A percentile compares a stretch with the other conserved stretches of the same genome.
Evolutionary conservation across 352 stramenopile genomes (phyloP).

Genomic region (Phytophthora europaea): DNA sequence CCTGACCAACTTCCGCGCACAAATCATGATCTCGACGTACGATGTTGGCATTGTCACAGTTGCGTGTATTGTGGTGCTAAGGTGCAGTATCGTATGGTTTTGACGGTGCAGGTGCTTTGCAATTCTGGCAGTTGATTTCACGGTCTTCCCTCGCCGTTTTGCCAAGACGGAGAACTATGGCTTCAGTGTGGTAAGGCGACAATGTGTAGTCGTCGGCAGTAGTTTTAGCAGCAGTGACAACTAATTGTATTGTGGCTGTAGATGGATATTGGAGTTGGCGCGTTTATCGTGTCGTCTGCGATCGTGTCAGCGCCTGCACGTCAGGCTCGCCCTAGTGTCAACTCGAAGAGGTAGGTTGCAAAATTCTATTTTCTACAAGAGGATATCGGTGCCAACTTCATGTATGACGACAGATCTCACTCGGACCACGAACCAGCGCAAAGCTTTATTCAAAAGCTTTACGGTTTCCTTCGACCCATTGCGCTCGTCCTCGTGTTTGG

Average conservation of each 20-base stretch:
- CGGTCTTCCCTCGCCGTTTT: constrained; percentile 95
- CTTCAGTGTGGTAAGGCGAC: constrained; percentile 90
- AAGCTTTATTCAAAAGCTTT: constrained; percentile 41
- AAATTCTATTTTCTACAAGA: background rate
- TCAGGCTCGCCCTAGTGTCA: constrained; percentile 40
- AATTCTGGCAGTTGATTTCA: constrained; percentile 99
- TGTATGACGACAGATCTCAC: constrained; percentile 18
- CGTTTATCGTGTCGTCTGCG: constrained; percentile 94
- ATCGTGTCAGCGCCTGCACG: constrained; percentile 82
- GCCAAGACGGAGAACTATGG: constrained; percentile 97
- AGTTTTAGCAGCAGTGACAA: background rate
- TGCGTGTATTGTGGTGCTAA: background rate
- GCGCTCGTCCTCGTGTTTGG: constrained; percentile 76
- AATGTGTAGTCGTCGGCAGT: background rate
- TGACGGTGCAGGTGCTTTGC: constrained; percentile 69
- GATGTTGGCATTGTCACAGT: constrained; percentile 11
- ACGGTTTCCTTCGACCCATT: constrained; percentile 78
- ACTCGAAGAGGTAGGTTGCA: constrained; percentile 27
- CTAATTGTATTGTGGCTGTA: constrained; percentile 34
- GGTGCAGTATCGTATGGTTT: background rate
- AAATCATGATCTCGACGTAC: constrained; percentile 88
- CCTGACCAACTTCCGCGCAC: constrained; percentile 81
- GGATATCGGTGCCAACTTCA: background rate
- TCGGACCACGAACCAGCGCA: constrained; percentile 6
- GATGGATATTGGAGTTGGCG: constrained; percentile 98